Evolutionary conservation across 2,329 filamentous ascomycete species (phyloP).

Genomic region (Colletotrichum graminicola): DNA sequence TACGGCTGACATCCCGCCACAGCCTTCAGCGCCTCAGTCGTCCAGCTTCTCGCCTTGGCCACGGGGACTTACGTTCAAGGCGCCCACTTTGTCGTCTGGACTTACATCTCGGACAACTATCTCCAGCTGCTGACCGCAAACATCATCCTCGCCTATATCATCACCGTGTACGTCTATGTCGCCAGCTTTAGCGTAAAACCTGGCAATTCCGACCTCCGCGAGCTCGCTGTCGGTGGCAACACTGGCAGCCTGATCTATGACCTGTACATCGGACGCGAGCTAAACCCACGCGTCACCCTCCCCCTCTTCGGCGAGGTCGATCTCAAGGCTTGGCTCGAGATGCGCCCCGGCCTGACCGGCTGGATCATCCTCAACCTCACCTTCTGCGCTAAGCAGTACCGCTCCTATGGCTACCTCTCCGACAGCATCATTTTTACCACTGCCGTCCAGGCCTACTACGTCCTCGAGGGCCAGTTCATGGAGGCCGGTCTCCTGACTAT

Average conservation of each 20-base stretch:
- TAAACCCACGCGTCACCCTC: constrained; percentile 75
- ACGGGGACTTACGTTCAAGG: constrained; percentile 74
- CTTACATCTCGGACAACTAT: constrained; percentile 79
- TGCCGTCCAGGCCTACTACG: constrained; percentile 74
- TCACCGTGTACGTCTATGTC: constrained; percentile 74
- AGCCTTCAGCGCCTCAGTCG: constrained; percentile 33
- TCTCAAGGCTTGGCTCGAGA: constrained; percentile 78
- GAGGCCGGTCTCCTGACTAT: constrained; percentile 79
- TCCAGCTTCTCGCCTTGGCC: constrained; percentile 44
- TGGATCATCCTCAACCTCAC: constrained; percentile 78
- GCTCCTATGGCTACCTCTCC: constrained; percentile 74
- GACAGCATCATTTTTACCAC: constrained; percentile 77
- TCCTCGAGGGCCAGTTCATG: constrained; percentile 77
- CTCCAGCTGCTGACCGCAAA: constrained; percentile 75
- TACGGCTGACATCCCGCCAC: background rate
- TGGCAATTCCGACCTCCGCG: constrained; percentile 69
- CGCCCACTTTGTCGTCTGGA: constrained; percentile 76
- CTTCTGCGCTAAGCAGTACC: constrained; percentile 78
- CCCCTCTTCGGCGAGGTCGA: constrained; percentile 76
- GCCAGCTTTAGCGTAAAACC: constrained; percentile 74
- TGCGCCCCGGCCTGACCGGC: constrained; percentile 77
- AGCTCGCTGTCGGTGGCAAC: constrained; percentile 75
- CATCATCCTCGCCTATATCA: constrained; percentile 69
- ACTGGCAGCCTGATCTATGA: constrained; percentile 79
- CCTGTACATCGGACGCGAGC: constrained; percentile 81